Evolutionary conservation across 2,329 filamentous ascomycete species (phyloP), one percentile per base, ranked within the genome.

Genomic region (Trichoderma lentiforme): DNA sequence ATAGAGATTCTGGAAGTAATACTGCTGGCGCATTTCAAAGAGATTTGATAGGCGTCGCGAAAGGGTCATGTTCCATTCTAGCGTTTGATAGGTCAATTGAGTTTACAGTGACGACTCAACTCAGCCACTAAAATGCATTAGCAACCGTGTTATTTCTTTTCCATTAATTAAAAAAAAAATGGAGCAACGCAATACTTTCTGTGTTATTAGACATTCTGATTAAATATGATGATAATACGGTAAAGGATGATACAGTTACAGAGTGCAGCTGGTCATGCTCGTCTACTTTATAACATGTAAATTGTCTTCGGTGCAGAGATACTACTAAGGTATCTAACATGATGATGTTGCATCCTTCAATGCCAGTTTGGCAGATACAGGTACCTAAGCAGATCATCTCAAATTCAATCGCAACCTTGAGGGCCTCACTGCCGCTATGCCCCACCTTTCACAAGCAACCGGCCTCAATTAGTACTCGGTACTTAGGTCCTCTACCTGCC

Each of bases 31-130:
- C 65, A 68, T 43, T 53, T 43, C 14, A 53, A 30, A 61, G 57
- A 60, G 57, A 32, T 32, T 28, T 15, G 36, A 70, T 43, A 69
- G 53, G 30, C 56, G 66, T 69, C 66, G 57, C 67, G 39, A 70
- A 61, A 14, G 26, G 56, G 56, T 62, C 67, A 70, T 62, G 67
- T 58, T 36, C 21, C n/a, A 36, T 62, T 34, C 39, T 62, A 43
- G 57, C 36, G 36, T 69, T 69, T 70, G 56, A 70, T 70, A 61
- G 67, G 67, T 9, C 67, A 53, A 61, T 36, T 15, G 58, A 21
- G 28, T 18, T 26, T 32, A 53, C 56, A 58, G 67, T 70, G 56
- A 61, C 39, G 51, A 61, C 47, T 30, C 30, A 39, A 36, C n/a
- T 18, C 36, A 53, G 39, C 56, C 36, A 60, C 57, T 34, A 28